phyloP scores from a whole-genome alignment of 2,329 filamentous ascomycete species.

The Metarhizium humberi region DNA sequence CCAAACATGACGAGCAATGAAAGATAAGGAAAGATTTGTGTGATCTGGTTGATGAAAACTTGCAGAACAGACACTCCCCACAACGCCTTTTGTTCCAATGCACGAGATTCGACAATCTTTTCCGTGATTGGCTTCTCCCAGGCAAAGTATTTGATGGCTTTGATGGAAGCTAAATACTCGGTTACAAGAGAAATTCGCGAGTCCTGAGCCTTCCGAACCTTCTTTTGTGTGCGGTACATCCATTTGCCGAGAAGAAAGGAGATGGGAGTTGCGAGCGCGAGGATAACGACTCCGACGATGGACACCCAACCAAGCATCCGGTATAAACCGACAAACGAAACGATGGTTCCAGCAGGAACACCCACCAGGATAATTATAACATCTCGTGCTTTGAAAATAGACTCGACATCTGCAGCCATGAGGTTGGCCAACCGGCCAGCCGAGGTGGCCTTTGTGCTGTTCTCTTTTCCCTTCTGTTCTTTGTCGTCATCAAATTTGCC shows the following conservation, averaged over 20 bases:
- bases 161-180: slow-evolving; percentile 48
- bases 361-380: slow-evolving; percentile 36
- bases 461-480: slow-evolving; percentile 16
- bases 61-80: slow-evolving; percentile 43
- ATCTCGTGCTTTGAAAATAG: slow-evolving; percentile 42
- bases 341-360: slow-evolving; percentile 34
- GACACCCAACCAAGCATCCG: slow-evolving; percentile 46
- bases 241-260: slow-evolving; percentile 37
- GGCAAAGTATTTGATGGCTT: slow-evolving; percentile 51
- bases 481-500: slow-evolving; percentile 16
- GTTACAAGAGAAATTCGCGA: slow-evolving; percentile 46
- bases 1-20: slow-evolving; percentile 45
- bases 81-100: slow-evolving; percentile 41
- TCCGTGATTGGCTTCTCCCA: slow-evolving; percentile 46
- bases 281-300: slow-evolving; percentile 38
- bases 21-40: slow-evolving; percentile 42
- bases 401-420: slow-evolving; percentile 50
- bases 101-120: slow-evolving; percentile 40
- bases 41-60: slow-evolving; percentile 36
- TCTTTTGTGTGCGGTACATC: slow-evolving; percentile 40
- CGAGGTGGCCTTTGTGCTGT: slow-evolving; percentile 28
- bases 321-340: slow-evolving; percentile 44
- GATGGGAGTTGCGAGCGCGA: slow-evolving; percentile 39
- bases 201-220: slow-evolving; percentile 47
- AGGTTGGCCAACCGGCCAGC: slow-evolving; percentile 44